Evolutionary conservation across 768 basidiomycete species (phyloP).

Genomic region (Xerocomellus chrysenteron): DNA sequence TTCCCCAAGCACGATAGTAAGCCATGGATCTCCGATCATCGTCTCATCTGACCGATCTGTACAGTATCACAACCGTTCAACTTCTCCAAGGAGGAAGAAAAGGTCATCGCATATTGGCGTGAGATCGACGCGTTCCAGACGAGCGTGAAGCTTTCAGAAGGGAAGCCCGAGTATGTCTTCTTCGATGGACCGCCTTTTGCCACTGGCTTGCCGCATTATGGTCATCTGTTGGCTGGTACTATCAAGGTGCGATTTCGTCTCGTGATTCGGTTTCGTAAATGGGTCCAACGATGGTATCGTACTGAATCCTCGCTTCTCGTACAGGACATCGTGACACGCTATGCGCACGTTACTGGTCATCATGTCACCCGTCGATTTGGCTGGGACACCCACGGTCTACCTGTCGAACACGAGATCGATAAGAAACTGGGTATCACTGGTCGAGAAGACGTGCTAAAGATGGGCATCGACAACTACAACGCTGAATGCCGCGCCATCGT

Average conservation of each 20-base stretch:
- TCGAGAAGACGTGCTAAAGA: conserved; percentile 87
- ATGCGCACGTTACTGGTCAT: conserved; percentile 89
- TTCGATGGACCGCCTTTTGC: conserved; percentile 98
- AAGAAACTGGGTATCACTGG: conserved; percentile 91
- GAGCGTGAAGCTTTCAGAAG: conserved; percentile 88
- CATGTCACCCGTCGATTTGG: conserved; percentile 94
- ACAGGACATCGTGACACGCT: conserved; percentile 96
- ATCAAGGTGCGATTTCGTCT: conserved; percentile 67
- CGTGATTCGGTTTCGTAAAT: not conserved
- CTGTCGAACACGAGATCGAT: conserved; percentile 99
- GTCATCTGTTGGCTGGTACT: conserved; percentile 88
- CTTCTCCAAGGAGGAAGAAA: conserved; percentile 87
- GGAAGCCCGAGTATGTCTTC: conserved; percentile 88
- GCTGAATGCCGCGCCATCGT: conserved; percentile 95
- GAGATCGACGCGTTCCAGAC: conserved; percentile 99
- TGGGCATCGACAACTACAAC: conserved; percentile 98
- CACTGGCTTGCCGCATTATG: conserved; percentile 95
- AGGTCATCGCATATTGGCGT: conserved; percentile 87
- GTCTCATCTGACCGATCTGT: conserved; percentile 9
- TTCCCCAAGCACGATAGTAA: conserved; percentile 72
- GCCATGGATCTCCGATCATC: conserved; percentile 24
- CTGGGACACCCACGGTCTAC: conserved; percentile 98
- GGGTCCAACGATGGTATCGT: not conserved
- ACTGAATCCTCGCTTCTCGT: not conserved
- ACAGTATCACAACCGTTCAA: conserved; percentile 75